Evolutionary conservation across 1,139 yeast species (phyloP).

Genomic region (Yamadazyma siamensis): DNA sequence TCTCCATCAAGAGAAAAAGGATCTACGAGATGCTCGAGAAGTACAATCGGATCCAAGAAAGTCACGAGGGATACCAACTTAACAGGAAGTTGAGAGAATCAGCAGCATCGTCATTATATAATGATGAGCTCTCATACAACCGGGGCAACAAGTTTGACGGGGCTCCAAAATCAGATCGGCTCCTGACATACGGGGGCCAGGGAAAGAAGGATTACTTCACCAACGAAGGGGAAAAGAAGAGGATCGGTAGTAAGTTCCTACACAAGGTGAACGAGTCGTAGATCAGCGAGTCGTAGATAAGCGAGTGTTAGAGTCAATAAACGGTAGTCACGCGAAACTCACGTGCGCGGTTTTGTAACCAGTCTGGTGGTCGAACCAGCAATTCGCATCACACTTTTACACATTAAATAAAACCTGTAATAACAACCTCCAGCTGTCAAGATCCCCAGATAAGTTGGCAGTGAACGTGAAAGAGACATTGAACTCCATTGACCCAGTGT

Average conservation of each 20-base stretch:
- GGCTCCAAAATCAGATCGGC: slow-evolving; percentile 12
- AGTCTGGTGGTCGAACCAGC: too few relatives aligned
- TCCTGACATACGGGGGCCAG: slow-evolving; percentile 12
- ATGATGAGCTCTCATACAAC: slow-evolving; percentile 7
- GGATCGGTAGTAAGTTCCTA: slow-evolving; percentile 10
- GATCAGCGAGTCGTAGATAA: too few relatives aligned
- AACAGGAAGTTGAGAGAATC: slow-evolving; percentile 13
- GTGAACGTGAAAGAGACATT: too few relatives aligned
- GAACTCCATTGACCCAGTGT: too few relatives aligned
- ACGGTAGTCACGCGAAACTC: too few relatives aligned
- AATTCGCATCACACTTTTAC: too few relatives aligned
- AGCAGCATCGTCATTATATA: slow-evolving; percentile 13
- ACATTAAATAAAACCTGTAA: too few relatives aligned
- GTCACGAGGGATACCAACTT: slow-evolving; percentile 36
- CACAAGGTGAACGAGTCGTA: slow-evolving; percentile 7
- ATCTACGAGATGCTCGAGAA: slow-evolving; percentile 56
- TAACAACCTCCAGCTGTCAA: too few relatives aligned
- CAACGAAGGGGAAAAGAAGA: slow-evolving; percentile 4
- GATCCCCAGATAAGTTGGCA: too few relatives aligned
- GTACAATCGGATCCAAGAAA: slow-evolving; percentile 58
- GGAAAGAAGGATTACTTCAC: slow-evolving; percentile 14
- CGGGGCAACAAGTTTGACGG: slow-evolving; percentile 1
- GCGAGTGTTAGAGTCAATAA: too few relatives aligned
- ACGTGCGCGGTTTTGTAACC: too few relatives aligned
- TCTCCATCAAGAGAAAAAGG: slow-evolving; percentile 41